phyloP scores from a whole-genome alignment of 345 rosid species.

The Pistacia atlantica region DNA sequence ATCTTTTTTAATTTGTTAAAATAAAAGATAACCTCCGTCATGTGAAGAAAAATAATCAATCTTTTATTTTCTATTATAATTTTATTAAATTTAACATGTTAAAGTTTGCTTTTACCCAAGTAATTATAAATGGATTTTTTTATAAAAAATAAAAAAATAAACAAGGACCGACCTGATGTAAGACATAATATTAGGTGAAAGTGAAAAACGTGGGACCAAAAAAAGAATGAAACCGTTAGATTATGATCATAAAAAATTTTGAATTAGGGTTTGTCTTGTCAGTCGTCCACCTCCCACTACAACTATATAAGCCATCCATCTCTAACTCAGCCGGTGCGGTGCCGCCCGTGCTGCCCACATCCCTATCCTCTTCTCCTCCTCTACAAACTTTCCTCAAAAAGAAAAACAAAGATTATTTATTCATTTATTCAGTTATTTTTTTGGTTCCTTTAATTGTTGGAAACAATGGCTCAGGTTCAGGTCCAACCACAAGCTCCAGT shows the following conservation, averaged over 20 bases:
- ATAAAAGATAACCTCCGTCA: too few species aligned
- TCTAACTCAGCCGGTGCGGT: conserved; percentile 24
- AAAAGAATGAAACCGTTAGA: neutral
- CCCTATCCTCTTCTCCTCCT: neutral
- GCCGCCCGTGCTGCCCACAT: conserved; percentile 39
- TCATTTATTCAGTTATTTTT: neutral
- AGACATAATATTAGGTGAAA: too few species aligned
- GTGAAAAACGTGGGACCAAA: neutral
- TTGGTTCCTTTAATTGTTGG: neutral
- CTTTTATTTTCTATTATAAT: too few species aligned
- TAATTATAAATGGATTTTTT: too few species aligned
- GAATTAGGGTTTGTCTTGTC: conserved; percentile 17
- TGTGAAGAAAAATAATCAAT: too few species aligned
- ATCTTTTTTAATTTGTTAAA: too few species aligned
- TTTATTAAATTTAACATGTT: too few species aligned
- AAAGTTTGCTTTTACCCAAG: too few species aligned
- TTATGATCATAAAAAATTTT: neutral
- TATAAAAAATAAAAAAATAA: too few species aligned
- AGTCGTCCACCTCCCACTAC: neutral
- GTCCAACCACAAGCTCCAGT: conserved; percentile 23
- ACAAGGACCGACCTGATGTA: too few species aligned
- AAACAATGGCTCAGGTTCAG: conserved; percentile 49
- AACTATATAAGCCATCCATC: conserved; percentile 10
- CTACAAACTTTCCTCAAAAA: neutral
- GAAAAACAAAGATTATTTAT: neutral